A percentile compares a stretch with the other conserved stretches of the same genome.
These are phyloP conservation scores for Pichia thaimueangensis DNA, from an alignment of 805 yeast genomes.

Conservation along the genomic window DNA sequence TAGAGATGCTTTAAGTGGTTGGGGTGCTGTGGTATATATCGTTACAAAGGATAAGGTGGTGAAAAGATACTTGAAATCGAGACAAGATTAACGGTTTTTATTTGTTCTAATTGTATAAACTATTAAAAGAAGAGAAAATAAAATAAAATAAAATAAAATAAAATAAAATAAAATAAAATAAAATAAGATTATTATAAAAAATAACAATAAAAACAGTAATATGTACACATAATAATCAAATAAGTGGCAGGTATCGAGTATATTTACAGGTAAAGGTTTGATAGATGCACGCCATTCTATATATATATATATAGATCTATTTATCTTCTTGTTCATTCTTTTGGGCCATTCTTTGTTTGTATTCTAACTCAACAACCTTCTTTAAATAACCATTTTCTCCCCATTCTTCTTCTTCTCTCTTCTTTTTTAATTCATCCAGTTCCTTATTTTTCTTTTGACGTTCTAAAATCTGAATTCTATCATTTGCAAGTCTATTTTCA, in stretches of 20 bases:
- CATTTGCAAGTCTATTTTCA: slow-evolving; percentile 59
- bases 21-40: slow-evolving; percentile 96
- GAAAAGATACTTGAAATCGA: slow-evolving; percentile 81
- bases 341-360: slow-evolving; percentile 22
- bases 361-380: slow-evolving; percentile 53
- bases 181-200: no score
- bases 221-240: no score
- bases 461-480: slow-evolving; percentile 46
- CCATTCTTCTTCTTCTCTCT: slow-evolving; percentile 67
- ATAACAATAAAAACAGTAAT: no score
- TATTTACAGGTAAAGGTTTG: no score
- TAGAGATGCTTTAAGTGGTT: slow-evolving; percentile 95
- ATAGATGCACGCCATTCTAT: no score
- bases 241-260: no score
- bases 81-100: slow-evolving; percentile 67
- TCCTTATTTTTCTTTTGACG: slow-evolving; percentile 52
- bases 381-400: slow-evolving; percentile 70
- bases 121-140: not conserved
- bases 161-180: no score
- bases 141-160: no score
- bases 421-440: slow-evolving; percentile 51
- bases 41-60: slow-evolving; percentile 88
- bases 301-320: no score
- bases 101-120: not conserved
- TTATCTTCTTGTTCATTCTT: not conserved